phyloP scores from a whole-genome alignment of 495 filamentous ascomycete genomes.

The Penicillium bialowiezense region DNA sequence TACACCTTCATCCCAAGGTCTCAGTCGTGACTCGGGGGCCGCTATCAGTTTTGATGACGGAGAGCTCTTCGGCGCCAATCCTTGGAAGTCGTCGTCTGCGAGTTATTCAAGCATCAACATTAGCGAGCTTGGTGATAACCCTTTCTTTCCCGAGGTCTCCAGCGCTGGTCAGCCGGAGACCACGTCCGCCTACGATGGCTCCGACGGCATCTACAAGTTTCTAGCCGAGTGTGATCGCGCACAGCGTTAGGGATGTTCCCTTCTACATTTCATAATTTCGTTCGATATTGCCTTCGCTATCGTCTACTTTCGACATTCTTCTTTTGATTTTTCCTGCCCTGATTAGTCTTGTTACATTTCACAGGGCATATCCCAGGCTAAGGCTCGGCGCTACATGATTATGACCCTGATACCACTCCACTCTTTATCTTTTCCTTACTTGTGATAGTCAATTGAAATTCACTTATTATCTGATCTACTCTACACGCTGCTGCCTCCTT shows the following conservation, averaged over 20 bases:
- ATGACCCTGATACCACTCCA: constrained; percentile 28
- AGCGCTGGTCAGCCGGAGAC: constrained; percentile 34
- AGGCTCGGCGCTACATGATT: constrained; percentile 8
- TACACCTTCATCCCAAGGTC: constrained; percentile 23
- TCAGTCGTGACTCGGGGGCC: constrained; percentile 20
- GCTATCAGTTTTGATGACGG: constrained; percentile 47
- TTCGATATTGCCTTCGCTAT: constrained; percentile 7
- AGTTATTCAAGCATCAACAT: constrained; percentile 53
- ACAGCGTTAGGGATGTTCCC: constrained; percentile 12
- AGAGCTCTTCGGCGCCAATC: constrained; percentile 45
- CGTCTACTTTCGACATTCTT: background rate
- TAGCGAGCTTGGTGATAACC: constrained; percentile 49
- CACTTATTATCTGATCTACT: background rate
- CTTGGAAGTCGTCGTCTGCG: constrained; percentile 44
- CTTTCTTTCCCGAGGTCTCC: constrained; percentile 37
- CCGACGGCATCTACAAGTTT: constrained; percentile 85
- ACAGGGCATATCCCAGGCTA: constrained; percentile 8
- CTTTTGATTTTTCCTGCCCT: background rate
- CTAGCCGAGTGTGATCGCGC: constrained; percentile 79
- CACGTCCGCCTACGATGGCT: constrained; percentile 66
- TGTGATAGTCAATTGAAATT: constrained; percentile 1
- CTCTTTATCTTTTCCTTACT: constrained; percentile 15
- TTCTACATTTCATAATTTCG: background rate
- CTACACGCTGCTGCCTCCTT: too few species aligned
- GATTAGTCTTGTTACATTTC: background rate